These are phyloP conservation scores for Grosmannia clavigera DNA, from an alignment of 2,329 filamentous ascomycete species.

Conservation along the genomic window DNA sequence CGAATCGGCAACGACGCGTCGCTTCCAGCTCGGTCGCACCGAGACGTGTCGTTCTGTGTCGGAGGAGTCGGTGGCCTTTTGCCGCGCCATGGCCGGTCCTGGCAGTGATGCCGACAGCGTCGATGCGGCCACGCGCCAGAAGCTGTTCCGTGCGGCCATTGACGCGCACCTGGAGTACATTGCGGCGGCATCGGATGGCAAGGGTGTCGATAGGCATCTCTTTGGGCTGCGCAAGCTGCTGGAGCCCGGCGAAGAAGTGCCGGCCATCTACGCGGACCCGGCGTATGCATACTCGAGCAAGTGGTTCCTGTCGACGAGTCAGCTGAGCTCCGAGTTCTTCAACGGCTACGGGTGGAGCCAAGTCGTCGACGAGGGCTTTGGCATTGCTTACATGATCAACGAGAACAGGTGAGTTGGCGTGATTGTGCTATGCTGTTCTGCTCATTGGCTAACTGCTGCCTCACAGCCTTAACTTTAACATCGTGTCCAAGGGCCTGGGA, in stretches of 20 bases:
- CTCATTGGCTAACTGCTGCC: neutral
- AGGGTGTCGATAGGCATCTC: slow-evolving; percentile 91
- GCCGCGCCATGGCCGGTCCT: slow-evolving; percentile 69
- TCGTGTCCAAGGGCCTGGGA: slow-evolving; percentile 86
- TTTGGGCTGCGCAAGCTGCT: slow-evolving; percentile 92
- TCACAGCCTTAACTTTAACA: slow-evolving; percentile 85
- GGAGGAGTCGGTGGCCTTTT: slow-evolving; percentile 85
- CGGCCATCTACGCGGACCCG: slow-evolving; percentile 75
- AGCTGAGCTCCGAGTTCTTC: slow-evolving; percentile 93
- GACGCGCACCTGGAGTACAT: slow-evolving; percentile 85
- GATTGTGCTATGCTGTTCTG: neutral
- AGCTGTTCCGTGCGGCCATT: slow-evolving; percentile 72
- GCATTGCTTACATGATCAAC: slow-evolving; percentile 99
- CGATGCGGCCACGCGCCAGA: slow-evolving; percentile 37
- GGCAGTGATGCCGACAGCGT: slow-evolving; percentile 32
- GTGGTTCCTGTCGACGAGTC: slow-evolving; percentile 82
- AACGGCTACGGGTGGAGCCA: slow-evolving; percentile 99
- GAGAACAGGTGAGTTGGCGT: slow-evolving; percentile 64
- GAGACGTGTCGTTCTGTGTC: slow-evolving; percentile 91
- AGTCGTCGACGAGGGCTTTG: slow-evolving; percentile 90
- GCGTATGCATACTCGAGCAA: slow-evolving; percentile 71
- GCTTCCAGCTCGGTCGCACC: slow-evolving; percentile 92
- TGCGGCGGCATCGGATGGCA: slow-evolving; percentile 74
- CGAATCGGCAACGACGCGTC: slow-evolving; percentile 86
- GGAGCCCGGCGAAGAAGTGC: slow-evolving; percentile 65